These are phyloP conservation scores for Gloeopeniophorella convolvens DNA, from an alignment of 768 basidiomycete genomes.

Conservation along the genomic window DNA sequence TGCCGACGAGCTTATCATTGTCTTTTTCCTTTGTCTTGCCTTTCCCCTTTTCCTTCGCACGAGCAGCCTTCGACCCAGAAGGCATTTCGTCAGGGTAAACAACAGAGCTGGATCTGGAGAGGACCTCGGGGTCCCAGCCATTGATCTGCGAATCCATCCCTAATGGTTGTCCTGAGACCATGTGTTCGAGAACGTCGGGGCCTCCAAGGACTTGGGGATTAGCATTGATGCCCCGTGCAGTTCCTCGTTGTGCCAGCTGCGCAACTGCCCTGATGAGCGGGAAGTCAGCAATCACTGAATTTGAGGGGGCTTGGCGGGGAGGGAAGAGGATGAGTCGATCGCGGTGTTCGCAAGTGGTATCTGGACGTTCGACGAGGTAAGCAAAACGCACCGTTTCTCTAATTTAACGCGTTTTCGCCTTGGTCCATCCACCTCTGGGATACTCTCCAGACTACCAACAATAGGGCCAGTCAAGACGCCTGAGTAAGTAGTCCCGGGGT, in stretches of 20 bases:
- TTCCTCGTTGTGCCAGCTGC: slow-evolving; percentile 68
- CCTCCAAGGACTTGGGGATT: slow-evolving; percentile 37
- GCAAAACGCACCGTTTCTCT: slow-evolving; percentile 60
- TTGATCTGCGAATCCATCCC: slow-evolving; percentile 45
- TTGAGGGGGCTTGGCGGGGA: slow-evolving; percentile 1
- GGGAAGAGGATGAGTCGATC: slow-evolving; percentile 3
- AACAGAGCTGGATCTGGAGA: slow-evolving; percentile 56
- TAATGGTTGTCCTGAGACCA: slow-evolving; percentile 39
- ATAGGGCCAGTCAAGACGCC: slow-evolving; percentile 64
- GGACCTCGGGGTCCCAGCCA: slow-evolving; percentile 52
- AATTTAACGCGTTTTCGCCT: slow-evolving; percentile 67
- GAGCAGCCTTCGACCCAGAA: neutral
- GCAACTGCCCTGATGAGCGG: slow-evolving; percentile 41
- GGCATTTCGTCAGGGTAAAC: slow-evolving; percentile 24
- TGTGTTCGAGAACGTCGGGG: slow-evolving; percentile 32
- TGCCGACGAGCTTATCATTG: slow-evolving; percentile 23
- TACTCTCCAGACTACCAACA: slow-evolving; percentile 28
- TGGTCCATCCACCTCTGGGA: slow-evolving; percentile 57
- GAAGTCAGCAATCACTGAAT: neutral
- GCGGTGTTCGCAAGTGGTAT: too few species aligned
- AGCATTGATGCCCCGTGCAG: slow-evolving; percentile 57
- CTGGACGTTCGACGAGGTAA: neutral
- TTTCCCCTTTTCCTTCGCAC: slow-evolving; percentile 38
- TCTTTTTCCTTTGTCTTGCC: slow-evolving; percentile 35
- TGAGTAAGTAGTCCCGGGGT: slow-evolving; percentile 86